phyloP scores from a whole-genome alignment of 805 yeast genomes.

The Lipomyces starkeyi region DNA sequence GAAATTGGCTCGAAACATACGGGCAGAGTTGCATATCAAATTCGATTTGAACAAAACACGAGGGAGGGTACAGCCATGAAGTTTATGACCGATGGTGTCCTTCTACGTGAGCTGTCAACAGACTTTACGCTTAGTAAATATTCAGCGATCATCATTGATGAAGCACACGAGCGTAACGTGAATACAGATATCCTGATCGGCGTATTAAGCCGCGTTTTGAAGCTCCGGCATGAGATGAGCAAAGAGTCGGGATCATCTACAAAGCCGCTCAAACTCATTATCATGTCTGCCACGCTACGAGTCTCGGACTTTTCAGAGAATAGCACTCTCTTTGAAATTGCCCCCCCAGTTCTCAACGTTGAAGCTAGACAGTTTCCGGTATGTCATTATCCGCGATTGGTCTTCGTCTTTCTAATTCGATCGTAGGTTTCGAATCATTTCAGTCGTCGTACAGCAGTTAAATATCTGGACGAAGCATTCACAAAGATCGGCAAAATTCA shows the following conservation, averaged over 20 bases:
- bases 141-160: conserved; percentile 89
- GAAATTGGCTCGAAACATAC: conserved; percentile 77
- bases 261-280: conserved; percentile 76
- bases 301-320: conserved; percentile 94
- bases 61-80: conserved; percentile 72
- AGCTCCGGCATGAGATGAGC: conserved; percentile 60
- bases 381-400: neutral
- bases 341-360: conserved; percentile 86
- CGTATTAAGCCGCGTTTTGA: conserved; percentile 84
- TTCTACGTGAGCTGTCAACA: conserved; percentile 88
- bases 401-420: neutral
- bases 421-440: conserved; percentile 78
- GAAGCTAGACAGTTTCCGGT: conserved; percentile 90
- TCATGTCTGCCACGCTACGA: conserved; percentile 97
- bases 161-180: conserved; percentile 96
- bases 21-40: conserved; percentile 75
- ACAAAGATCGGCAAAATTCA: conserved; percentile 88
- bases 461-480: conserved; percentile 86
- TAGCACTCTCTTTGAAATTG: conserved; percentile 63
- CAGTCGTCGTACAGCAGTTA: conserved; percentile 74
- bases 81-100: conserved; percentile 94
- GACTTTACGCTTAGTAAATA: conserved; percentile 83
- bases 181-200: conserved; percentile 97
- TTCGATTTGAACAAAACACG: conserved; percentile 76
- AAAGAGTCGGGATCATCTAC: conserved; percentile 49